phyloP scores from a whole-genome alignment of 148 eudicot genomes.

The Fallopia convolvulus region DNA sequence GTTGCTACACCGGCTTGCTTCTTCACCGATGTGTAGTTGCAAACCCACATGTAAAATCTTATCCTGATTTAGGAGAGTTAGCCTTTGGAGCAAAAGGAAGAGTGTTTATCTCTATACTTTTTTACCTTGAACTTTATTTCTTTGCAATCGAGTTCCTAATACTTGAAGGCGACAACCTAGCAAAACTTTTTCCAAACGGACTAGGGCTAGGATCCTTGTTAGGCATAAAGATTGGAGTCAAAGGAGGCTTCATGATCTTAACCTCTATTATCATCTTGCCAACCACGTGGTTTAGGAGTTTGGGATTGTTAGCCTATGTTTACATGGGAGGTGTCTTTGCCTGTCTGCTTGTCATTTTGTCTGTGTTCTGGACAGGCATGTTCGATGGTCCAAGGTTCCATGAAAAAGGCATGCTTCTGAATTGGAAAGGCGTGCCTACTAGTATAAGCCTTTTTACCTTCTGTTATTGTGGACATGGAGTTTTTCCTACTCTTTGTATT shows the following conservation, averaged over 20 bases:
- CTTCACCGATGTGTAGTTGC: constrained; percentile 36
- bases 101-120: constrained; percentile 21
- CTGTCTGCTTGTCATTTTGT: constrained; percentile 25
- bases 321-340: constrained; percentile 47
- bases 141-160: constrained; percentile 39
- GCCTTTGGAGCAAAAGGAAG: constrained; percentile 44
- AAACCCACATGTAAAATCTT: constrained; percentile 24
- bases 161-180: constrained; percentile 43
- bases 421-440: constrained; percentile 41
- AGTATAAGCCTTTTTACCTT: constrained; percentile 46
- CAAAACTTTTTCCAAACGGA: constrained; percentile 27
- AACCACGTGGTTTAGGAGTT: constrained; percentile 39
- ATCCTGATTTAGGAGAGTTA: constrained; percentile 39
- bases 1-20: constrained; percentile 38
- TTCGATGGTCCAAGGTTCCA: constrained; percentile 50
- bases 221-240: constrained; percentile 25
- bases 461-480: constrained; percentile 56
- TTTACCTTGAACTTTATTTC: constrained; percentile 34
- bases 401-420: constrained; percentile 28
- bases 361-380: constrained; percentile 39
- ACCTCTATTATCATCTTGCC: constrained; percentile 41
- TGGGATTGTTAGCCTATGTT: constrained; percentile 40
- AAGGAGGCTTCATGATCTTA: constrained; percentile 32
- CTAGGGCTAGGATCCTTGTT: neutral
- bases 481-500: constrained; percentile 48